Base-by-base conservation (phyloP, 2,329 filamentous ascomycete species). In the Aspergillus sp. region DNA sequence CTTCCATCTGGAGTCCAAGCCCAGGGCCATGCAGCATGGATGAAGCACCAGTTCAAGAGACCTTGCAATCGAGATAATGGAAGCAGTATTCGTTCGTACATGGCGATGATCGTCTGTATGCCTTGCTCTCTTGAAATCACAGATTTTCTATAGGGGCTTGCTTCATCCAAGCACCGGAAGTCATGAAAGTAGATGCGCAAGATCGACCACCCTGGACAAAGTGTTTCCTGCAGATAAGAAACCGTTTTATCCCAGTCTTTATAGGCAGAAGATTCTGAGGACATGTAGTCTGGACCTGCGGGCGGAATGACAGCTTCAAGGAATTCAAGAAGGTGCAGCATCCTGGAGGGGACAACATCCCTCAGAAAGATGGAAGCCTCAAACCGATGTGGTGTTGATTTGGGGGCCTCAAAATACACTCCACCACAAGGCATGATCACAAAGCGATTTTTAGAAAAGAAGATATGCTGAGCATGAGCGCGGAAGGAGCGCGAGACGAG, bases 21-120 rank as follows among this genome's bases (percentile, higher is more conserved):
- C 38, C 38, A 41, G 38, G 38, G 38, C 38, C 38, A 41, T 41
- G 38, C 38, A 41, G 38, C 38, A 41, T 41, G 38, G 38, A 41
- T n/a, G 27, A 28, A 41, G 38, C 38, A 41, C 38, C 10, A 6
- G 9, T 41, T 41, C 5, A 41, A 41, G 38, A 10, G 38, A 41
- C 19, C 38, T 7, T 29, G 38, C 4, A 28, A 41, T 41, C 6
- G 38, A 28, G 38, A 27, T 41, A 41, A 41, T 41, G 38, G 19
- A 41, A 41, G 7, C 19, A 29, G 38, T 41, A 29, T 41, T 41
- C 38, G 38, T 41, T 41, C 38, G 28, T 41, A 41, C 38, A 41
- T 41, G 6, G 38, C 38, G 7, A 41, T n/a, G 38, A 41, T 41
- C 2, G 38, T 41, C 38, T 41, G 38, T 41, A 41, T 3, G 38